Base-by-base conservation (phyloP, 139 green algal species). In the Auxenochlorella protothecoides region DNA sequence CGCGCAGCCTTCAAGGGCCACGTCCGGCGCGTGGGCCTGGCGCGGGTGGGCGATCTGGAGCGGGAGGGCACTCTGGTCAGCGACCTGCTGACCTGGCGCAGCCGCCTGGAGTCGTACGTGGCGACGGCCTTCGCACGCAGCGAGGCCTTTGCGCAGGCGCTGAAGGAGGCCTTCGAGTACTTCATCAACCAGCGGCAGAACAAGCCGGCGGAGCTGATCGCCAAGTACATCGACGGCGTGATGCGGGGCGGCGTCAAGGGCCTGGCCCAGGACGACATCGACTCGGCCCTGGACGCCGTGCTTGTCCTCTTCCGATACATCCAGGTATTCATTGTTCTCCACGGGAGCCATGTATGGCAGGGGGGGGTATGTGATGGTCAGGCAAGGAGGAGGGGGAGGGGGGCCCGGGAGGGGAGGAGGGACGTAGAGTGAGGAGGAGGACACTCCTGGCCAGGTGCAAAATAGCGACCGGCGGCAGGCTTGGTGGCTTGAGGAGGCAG, bases 241-340 rank as follows among this genome's bases (percentile, higher is more conserved):
- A 79, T 99, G 75, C 77, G 88, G 4, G 82, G 77, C 0, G 88
- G 92, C 53, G 88, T 81, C 76, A 95, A 94, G 77, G 82, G 72
- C 3, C 69, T 16, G 59, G 55, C 63, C 59, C 92, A 98, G 62
- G 89, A 96, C 59, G 88, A 96, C 71, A 73, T 99, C 74, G 95
- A 99, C 72, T 71, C 66, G 7, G 79, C 76, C 4, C 79, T 99
- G 52, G 95, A 99, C 74, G 78, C 82, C 6, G 89, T 89, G 13
- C 85, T 99, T 15, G 81, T 90, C 64, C 83, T 98, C 10, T 98
- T 98, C 83, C 75, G 92, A 51, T 93, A 90, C 76, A 92, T 97
- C 59, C 86, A 89, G 84, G 84, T 87, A 44, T 0, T 44, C 27
- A 44, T 44, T 44, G 27, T 44, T 44, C 27, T 44, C 27, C 27